Evolutionary conservation across 345 rosid species (phyloP), one percentile per base, ranked within the genome.

Genomic region (Acer yangbiense): DNA sequence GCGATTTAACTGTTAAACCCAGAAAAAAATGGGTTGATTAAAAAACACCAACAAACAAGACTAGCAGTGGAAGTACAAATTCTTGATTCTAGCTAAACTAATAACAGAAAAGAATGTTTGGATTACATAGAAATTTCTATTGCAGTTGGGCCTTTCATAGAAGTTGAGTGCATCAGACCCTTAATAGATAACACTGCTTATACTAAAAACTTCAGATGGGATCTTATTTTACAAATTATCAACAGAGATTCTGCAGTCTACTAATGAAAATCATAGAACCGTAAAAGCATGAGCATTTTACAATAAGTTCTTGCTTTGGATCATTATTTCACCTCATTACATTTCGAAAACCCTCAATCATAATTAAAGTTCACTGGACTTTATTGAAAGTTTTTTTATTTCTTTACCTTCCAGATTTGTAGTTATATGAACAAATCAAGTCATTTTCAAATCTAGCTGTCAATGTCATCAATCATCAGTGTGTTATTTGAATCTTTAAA

Each of bases 131-230:
- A 48, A 32, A n/a, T 57, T 18, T 60, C 25, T 13, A 58, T 12
- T 23, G 18, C 8, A 60, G 9, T 60, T 20, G 35, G 43, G 20
- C 7, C 76, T 21, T 60, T 58, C 17, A 10, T 32, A 20, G 13
- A 23, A 46, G 11, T 46, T 11, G 32, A 20, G n/a, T 3, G 39
- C 58, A 58, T n/a, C 20, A 13, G 66, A n/a, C 54, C 11, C 13
- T 14, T n/a, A 58, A 18, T 25, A 20, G 8, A 58, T 18, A 10
- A 20, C 27, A 20, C 63, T 20, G 10, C 9, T 20, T 14, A 6
- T 10, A 39, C 74, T 54, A 55, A 71, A 70, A 54, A 62, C 46
- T 71, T 50, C 60, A 69, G 29, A 50, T 27, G 10, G 35, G 32
- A 69, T 21, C 58, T 7, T 23, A 21, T 27, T 69, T 50, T 27